Base-by-base conservation (phyloP, 768 basidiomycete genomes). In the Termitomyces sp. region DNA sequence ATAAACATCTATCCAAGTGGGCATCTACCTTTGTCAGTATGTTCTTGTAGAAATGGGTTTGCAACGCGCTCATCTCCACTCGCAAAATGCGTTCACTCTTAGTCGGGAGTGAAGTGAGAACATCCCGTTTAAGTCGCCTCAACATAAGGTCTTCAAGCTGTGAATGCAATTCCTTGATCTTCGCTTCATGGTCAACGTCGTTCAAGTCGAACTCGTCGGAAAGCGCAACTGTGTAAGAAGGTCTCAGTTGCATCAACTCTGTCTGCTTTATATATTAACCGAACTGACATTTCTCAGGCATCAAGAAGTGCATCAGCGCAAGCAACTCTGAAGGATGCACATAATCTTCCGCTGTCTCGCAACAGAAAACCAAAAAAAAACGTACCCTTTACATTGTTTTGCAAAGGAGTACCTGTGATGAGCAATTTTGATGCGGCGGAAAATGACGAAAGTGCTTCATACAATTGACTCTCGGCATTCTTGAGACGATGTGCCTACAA, bases 21-120 rank as follows among this genome's bases (percentile, higher is more conserved):
- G 15, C 13, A 30, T 20, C 3, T 58, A 88, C 92, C 84, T 90
- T 95, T 37, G 94, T 94, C 62, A 97, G 75, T 66, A 98, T 98
- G 72, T 97, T 98, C 81, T 98, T 98, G 80, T 99, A 99, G 69
- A 95, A 98, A 69, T 95, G 95, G 6, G 93, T 95, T 73, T 98
- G 96, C 70, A 98, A 84, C 54, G 91, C 84, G 69, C 87, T 89
- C 95, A 98, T 95, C 78, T 99, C 97, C 33, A 98, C 95, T 20
- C 97, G 87, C 47, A 99, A 78, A 65, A 98, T 99, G 41, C 95
- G 89, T 75, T 99, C 97, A 72, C 93, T 95, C 84, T 99, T 99
- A 11, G 95, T 95, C 6, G 97, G 97, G 52, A 99, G 76, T 44
- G 91, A 93, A 58, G 95, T 97, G 61, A 98, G 84, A 12, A 99